phyloP scores from a whole-genome alignment of 768 basidiomycete species.

The Boletus sp. region DNA sequence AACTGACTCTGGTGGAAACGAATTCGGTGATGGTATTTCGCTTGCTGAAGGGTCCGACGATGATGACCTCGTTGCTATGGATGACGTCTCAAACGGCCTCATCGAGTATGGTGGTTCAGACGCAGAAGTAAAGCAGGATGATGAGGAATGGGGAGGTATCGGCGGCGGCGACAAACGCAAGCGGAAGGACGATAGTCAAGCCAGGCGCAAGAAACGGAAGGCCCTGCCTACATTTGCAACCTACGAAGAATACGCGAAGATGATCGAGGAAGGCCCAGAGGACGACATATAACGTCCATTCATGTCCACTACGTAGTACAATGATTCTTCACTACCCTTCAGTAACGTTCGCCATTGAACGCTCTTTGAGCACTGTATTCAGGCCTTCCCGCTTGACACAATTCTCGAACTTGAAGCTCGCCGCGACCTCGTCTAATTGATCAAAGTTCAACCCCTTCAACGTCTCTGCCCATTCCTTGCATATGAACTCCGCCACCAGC shows the following conservation, averaged over 20 bases:
- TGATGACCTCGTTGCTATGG: slow-evolving; percentile 63
- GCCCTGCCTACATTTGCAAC: slow-evolving; percentile 80
- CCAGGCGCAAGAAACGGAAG: slow-evolving; percentile 64
- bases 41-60: slow-evolving; percentile 68
- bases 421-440: slow-evolving; percentile 41
- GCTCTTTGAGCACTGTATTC: slow-evolving; percentile 14
- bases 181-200: slow-evolving; percentile 38
- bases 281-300: slow-evolving; percentile 21
- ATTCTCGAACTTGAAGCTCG: slow-evolving; percentile 42
- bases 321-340: background rate
- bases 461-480: slow-evolving; percentile 29
- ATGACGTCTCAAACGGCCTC: slow-evolving; percentile 53
- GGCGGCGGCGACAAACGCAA: slow-evolving; percentile 54
- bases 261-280: slow-evolving; percentile 66
- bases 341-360: background rate
- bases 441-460: slow-evolving; percentile 34
- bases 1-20: slow-evolving; percentile 30
- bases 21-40: slow-evolving; percentile 47
- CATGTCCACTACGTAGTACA: background rate
- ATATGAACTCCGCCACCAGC: slow-evolving; percentile 35
- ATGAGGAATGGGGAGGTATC: slow-evolving; percentile 37
- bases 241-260: slow-evolving; percentile 81
- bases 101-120: slow-evolving; percentile 61
- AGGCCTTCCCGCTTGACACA: slow-evolving; percentile 33
- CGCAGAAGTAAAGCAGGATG: slow-evolving; percentile 23